Evolutionary conservation across 345 rosid genomes (phyloP).

Genomic region (Clarkia xantiana): DNA sequence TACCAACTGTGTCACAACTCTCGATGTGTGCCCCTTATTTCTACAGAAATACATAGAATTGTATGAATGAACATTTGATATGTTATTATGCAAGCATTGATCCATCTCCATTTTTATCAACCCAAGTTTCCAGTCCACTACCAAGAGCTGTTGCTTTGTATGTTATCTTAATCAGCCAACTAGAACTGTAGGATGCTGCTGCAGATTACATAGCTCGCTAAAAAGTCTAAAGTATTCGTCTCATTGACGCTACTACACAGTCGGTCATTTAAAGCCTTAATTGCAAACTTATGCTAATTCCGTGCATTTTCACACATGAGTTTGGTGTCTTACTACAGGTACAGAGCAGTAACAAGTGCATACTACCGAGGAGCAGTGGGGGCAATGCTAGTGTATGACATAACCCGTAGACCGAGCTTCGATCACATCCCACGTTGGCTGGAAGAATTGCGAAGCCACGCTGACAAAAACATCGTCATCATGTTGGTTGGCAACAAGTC

Average conservation of each 20-base stretch:
- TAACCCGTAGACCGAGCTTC: constrained; percentile 23
- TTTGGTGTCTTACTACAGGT: constrained; percentile 10
- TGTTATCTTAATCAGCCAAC: too few relatives aligned
- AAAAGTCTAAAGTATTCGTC: too few relatives aligned
- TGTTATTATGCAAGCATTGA: too few relatives aligned
- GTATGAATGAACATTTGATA: too few relatives aligned
- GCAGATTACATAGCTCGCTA: too few relatives aligned
- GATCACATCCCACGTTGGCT: constrained; percentile 38
- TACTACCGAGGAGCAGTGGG: constrained; percentile 40
- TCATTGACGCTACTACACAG: neutral
- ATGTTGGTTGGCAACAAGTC: constrained; percentile 37
- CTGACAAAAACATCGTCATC: constrained; percentile 19
- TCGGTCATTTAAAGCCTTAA: neutral
- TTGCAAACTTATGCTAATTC: neutral
- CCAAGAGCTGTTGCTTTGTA: too few relatives aligned
- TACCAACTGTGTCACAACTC: too few relatives aligned
- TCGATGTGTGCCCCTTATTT: too few relatives aligned
- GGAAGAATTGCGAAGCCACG: constrained; percentile 25
- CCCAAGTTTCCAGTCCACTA: too few relatives aligned
- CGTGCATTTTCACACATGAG: neutral
- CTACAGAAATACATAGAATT: too few relatives aligned
- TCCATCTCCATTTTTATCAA: too few relatives aligned
- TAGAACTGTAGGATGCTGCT: too few relatives aligned
- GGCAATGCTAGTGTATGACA: constrained; percentile 32
- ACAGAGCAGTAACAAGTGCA: constrained; percentile 34